Evolutionary conservation across 768 basidiomycete genomes (phyloP), one percentile per base, ranked within the genome.

Genomic region (Tephrocybe sp.): DNA sequence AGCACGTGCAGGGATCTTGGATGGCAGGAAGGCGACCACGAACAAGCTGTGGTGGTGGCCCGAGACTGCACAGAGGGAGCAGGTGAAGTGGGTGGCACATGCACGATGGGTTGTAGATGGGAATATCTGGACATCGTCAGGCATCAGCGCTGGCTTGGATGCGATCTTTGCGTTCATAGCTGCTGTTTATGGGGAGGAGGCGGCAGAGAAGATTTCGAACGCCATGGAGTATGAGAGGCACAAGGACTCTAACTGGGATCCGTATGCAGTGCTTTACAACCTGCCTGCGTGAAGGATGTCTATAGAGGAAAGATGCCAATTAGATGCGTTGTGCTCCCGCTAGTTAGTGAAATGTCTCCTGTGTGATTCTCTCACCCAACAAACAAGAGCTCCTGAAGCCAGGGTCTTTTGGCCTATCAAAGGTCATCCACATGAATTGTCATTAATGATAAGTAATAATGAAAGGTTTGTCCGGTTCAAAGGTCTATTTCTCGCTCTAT

Each of bases 41-140:
- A 75, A 76, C 55, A 78, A 79, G 59, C 54, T 56, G 2, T 45
- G 41, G n/a, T 77, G 66, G 60, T 53, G 47, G 19, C 35, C 56
- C 25, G 62, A 63, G 4, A 61, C 59, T 12, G 62, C 56, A 15
- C 27, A 55, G 27, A 57, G 66, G 8, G 60, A 69, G 2, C 60
- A 70, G 39, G 73, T 77, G 9, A 55, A 69, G 6, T 78, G 77
- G 76, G 64, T 76, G 6, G 38, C 69, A 1, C 67, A 68, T 43
- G 77, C 77, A 6, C 64, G 76, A 26, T 79, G 75, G 76, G 75
- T 78, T 1, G 69, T 69, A 1, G 72, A 76, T 53, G 75, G 70
- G n/a, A 77, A 77, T 52, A 62, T 77, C 16, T 79, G 75, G 75
- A 73, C 76, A 4, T 70, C 72, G 9, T 75, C 75, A 1, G 77